These are phyloP conservation scores for Mycena galericulata DNA, from an alignment of 768 basidiomycete species.

Conservation along the genomic window DNA sequence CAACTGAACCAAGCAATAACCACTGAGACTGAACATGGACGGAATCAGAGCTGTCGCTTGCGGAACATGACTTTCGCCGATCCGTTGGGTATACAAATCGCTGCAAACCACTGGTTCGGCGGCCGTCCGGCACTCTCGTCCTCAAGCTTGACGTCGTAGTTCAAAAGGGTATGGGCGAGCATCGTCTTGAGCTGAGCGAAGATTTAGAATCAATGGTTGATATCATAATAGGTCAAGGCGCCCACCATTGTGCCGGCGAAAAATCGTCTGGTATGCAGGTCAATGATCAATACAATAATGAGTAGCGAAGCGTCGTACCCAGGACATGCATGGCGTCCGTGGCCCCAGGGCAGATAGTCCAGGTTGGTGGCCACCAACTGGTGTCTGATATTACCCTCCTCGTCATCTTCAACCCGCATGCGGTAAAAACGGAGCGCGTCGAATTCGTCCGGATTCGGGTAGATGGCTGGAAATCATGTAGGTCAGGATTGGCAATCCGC, in stretches of 20 bases:
- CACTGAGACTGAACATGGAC: constrained; percentile 11
- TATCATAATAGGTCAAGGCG: too few relatives aligned
- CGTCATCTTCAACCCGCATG: constrained; percentile 15
- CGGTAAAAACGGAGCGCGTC: constrained; percentile 26
- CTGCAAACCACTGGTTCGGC: constrained; percentile 25
- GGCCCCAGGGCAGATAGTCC: constrained; percentile 28
- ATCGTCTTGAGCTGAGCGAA: constrained; percentile 23
- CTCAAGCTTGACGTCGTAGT: constrained; percentile 28
- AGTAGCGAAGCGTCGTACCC: constrained; percentile 54
- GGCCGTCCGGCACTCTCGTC: constrained; percentile 37
- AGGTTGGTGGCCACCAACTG: constrained; percentile 18
- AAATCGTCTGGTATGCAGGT: constrained; percentile 1
- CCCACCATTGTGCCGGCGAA: constrained; percentile 11
- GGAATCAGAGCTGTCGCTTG: constrained; percentile 32
- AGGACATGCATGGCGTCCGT: constrained; percentile 43
- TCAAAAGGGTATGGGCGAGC: constrained; percentile 23
- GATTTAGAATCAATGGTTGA: too few relatives aligned
- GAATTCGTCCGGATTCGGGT: constrained; percentile 23
- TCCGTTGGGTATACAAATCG: constrained; percentile 27
- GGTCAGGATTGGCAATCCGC: neutral
- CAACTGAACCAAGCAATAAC: too few relatives aligned
- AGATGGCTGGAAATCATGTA: constrained; percentile 41
- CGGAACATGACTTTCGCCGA: constrained; percentile 26
- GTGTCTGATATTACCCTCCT: constrained; percentile 8
- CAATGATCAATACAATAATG: neutral